Conservation (phyloP, 495 filamentous ascomycete genomes). For the Tuber aestivum region DNA sequence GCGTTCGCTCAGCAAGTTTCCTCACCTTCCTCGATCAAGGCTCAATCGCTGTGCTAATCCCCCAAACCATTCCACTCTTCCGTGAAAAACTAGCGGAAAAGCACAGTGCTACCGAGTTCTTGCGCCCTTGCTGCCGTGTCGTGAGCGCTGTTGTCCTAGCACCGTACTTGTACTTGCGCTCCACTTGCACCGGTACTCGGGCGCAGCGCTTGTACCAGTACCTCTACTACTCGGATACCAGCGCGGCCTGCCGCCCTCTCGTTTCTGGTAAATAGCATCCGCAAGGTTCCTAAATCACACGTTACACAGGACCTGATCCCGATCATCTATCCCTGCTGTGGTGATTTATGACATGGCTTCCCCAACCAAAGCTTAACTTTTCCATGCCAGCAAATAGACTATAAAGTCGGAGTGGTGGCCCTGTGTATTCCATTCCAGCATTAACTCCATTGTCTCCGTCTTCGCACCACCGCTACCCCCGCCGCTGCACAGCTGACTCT, state of each 20-base stretch:
- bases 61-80: not conserved
- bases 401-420: not conserved
- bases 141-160: too few species aligned
- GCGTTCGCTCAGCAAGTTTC: not conserved
- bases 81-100: not conserved
- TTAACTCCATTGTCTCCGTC: not conserved
- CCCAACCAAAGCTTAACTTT: not conserved
- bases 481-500: not conserved
- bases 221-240: not conserved
- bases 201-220: not conserved
- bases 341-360: not conserved
- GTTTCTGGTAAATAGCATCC: not conserved
- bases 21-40: not conserved
- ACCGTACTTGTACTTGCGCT: too few species aligned
- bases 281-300: not conserved
- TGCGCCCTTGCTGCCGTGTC: not conserved
- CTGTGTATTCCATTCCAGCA: not conserved
- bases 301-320: not conserved
- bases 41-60: not conserved
- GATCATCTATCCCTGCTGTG: not conserved
- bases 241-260: not conserved
- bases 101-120: not conserved
- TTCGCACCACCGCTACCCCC: not conserved
- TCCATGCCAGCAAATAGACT: not conserved
- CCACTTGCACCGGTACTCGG: not conserved